Conservation (phyloP, 1,284 basidiomycete genomes). For the Ganoderma sp. region DNA sequence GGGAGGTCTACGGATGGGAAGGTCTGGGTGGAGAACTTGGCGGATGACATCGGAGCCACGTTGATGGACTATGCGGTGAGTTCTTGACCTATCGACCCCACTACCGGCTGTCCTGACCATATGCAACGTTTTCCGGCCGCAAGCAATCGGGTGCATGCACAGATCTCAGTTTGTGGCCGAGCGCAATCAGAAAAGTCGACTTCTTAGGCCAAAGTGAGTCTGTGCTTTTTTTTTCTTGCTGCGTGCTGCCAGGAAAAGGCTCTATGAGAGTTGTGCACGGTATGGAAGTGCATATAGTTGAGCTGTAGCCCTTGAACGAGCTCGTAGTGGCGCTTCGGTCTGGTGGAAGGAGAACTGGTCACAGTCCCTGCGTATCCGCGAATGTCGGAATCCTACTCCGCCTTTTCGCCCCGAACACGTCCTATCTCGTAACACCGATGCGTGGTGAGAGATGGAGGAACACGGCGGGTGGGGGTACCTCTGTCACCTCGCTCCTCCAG, state of each 20-base stretch:
- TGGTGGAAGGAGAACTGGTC: too few relatives aligned
- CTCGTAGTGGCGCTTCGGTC: too few relatives aligned
- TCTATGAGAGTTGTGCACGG: not conserved
- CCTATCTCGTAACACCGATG: too few relatives aligned
- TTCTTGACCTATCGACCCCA: not conserved
- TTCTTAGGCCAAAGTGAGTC: slow-evolving; percentile 43
- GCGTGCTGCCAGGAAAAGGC: too few relatives aligned
- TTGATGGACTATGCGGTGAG: slow-evolving; percentile 53
- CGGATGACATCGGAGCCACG: slow-evolving; percentile 40
- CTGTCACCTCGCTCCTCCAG: too few relatives aligned
- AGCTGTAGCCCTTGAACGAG: too few relatives aligned
- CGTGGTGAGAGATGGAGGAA: too few relatives aligned
- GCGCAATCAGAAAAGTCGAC: slow-evolving; percentile 39
- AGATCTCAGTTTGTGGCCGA: slow-evolving; percentile 43
- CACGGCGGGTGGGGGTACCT: too few relatives aligned
- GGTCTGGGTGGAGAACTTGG: slow-evolving; percentile 45
- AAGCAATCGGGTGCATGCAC: slow-evolving; percentile 45
- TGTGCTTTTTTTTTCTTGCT: too few relatives aligned
- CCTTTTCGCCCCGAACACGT: too few relatives aligned
- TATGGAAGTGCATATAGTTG: not conserved
- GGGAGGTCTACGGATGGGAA: slow-evolving; percentile 46
- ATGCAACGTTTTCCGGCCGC: not conserved
- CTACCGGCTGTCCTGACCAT: not conserved
- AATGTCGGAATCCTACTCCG: too few relatives aligned
- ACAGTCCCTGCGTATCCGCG: too few relatives aligned